Conservation (phyloP, 1,139 yeast genomes). For the Geotrichum europaeum region DNA sequence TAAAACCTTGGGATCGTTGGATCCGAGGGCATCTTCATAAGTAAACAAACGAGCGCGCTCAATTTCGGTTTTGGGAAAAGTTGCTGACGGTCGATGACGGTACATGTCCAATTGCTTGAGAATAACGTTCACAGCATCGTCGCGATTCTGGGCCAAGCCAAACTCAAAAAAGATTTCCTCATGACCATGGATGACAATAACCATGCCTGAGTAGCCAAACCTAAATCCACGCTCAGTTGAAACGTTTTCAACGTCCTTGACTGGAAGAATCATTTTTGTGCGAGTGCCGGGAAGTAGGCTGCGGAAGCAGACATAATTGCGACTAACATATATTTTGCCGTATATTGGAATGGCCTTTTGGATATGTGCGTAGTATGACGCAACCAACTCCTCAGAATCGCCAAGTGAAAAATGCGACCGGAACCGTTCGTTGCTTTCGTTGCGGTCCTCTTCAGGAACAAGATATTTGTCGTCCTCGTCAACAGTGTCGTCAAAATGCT, state of each 20-base stretch:
- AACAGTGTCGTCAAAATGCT: constrained; percentile 44
- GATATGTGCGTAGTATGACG: constrained; percentile 68
- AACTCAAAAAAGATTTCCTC: constrained; percentile 76
- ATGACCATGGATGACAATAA: constrained; percentile 60
- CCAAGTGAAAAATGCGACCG: constrained; percentile 60
- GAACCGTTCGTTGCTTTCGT: constrained; percentile 48
- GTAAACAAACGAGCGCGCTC: constrained; percentile 30
- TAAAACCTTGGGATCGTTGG: background rate
- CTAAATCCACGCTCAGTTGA: constrained; percentile 59
- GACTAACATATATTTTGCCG: constrained; percentile 75
- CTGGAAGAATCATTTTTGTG: constrained; percentile 80
- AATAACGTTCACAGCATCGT: constrained; percentile 60
- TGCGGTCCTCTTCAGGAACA: constrained; percentile 43
- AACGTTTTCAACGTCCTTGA: constrained; percentile 62
- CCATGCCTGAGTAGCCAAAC: constrained; percentile 64
- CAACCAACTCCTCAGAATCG: constrained; percentile 47
- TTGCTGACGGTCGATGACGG: background rate
- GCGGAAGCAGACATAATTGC: constrained; percentile 63
- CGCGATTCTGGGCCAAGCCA: constrained; percentile 56
- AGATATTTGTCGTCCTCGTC: constrained; percentile 36
- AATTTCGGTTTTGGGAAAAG: constrained; percentile 12
- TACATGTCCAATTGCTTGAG: constrained; percentile 45
- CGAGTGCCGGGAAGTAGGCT: constrained; percentile 73
- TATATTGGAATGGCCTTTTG: constrained; percentile 68
- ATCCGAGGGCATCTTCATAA: constrained; percentile 27